A percentile compares a stretch with the other conserved stretches of the same genome.
Conservation (phyloP, 805 yeast genomes). For the Barnettozyma californica region DNA sequence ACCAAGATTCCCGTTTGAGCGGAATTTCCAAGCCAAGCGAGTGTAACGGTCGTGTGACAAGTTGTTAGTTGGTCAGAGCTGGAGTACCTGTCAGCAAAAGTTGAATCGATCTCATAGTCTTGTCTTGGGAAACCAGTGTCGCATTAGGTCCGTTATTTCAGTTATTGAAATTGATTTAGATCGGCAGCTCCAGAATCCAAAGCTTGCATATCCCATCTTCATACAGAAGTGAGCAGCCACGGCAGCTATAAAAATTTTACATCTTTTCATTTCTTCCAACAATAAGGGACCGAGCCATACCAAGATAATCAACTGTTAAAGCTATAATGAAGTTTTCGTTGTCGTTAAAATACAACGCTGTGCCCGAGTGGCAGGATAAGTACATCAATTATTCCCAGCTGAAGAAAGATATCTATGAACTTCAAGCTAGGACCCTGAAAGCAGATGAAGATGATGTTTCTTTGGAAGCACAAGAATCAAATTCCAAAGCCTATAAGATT, state of each 20-base stretch:
- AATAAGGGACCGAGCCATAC: background rate
- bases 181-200: background rate
- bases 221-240: background rate
- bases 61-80: background rate
- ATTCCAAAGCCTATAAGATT: background rate
- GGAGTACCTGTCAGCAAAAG: background rate
- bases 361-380: constrained; percentile 85
- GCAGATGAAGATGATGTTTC: constrained; percentile 2
- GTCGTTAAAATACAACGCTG: constrained; percentile 58
- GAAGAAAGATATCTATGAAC: constrained; percentile 50
- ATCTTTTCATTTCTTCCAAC: background rate
- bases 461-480: background rate
- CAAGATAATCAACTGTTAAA: background rate
- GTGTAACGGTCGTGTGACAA: background rate
- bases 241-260: background rate
- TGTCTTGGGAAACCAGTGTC: too few relatives aligned
- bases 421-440: constrained; percentile 38
- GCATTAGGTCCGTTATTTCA: too few relatives aligned
- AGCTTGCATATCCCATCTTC: background rate
- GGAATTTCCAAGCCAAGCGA: background rate
- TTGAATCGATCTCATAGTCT: too few relatives aligned
- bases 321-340: constrained; percentile 63
- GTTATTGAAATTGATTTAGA: background rate
- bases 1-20: background rate
- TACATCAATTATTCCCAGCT: constrained; percentile 65